Evolutionary conservation across 2,329 filamentous ascomycete species (phyloP).

Genomic region (Ciborinia camelliae): DNA sequence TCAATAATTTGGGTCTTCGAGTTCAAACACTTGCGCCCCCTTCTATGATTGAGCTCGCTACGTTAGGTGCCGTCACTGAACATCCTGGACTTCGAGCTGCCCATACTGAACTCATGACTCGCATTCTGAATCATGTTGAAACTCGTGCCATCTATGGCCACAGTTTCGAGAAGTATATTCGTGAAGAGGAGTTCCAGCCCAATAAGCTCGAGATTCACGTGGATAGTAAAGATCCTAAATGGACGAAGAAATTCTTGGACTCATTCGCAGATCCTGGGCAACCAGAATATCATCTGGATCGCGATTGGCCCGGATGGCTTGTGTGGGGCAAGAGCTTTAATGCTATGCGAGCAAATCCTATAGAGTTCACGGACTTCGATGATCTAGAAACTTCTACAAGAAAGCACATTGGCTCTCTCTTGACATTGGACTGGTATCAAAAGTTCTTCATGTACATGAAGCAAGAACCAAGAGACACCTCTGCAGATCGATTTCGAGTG

Average conservation of each 20-base stretch:
- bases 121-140: constrained; percentile 80
- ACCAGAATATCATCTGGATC: constrained; percentile 85
- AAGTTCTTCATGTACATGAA: constrained; percentile 92
- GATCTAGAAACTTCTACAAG: constrained; percentile 71
- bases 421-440: constrained; percentile 82
- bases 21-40: constrained; percentile 83
- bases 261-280: constrained; percentile 69
- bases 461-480: constrained; percentile 84
- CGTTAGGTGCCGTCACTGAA: constrained; percentile 79
- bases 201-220: constrained; percentile 75
- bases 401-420: constrained; percentile 71
- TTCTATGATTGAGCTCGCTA: constrained; percentile 78
- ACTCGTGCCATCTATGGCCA: constrained; percentile 83
- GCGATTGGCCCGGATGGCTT: constrained; percentile 91
- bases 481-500: constrained; percentile 84
- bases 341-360: constrained; percentile 70
- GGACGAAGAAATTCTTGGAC: constrained; percentile 74
- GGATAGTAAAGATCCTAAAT: constrained; percentile 68
- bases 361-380: constrained; percentile 68
- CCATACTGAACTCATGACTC: constrained; percentile 74
- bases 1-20: constrained; percentile 85
- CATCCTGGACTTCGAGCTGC: constrained; percentile 81
- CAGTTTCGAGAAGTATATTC: constrained; percentile 80
- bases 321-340: constrained; percentile 89
- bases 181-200: constrained; percentile 72